phyloP scores from a whole-genome alignment of 805 yeast species.

The Torulaspora franciscae region DNA sequence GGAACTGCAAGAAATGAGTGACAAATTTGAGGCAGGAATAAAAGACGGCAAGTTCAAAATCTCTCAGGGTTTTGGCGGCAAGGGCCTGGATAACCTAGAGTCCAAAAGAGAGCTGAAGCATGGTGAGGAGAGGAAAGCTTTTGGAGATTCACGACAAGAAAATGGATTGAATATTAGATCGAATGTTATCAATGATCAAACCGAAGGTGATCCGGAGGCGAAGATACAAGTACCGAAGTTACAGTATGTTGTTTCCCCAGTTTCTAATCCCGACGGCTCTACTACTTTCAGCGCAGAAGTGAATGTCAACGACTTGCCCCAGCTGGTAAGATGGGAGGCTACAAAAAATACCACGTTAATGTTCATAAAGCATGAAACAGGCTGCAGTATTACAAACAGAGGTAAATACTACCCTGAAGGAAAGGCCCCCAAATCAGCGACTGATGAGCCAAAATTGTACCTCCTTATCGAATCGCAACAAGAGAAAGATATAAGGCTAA shows the following conservation, averaged over 20 bases:
- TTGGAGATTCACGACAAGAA: constrained; percentile 11
- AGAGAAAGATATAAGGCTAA: constrained; percentile 52
- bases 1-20: constrained; percentile 42
- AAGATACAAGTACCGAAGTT: constrained; percentile 36
- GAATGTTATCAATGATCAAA: constrained; percentile 12
- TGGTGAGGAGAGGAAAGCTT: constrained; percentile 19
- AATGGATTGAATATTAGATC: constrained; percentile 11
- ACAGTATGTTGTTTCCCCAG: constrained; percentile 49
- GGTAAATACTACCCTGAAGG: constrained; percentile 73
- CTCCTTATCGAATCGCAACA: constrained; percentile 71
- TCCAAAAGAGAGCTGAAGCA: constrained; percentile 36
- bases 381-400: constrained; percentile 72
- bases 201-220: constrained; percentile 14
- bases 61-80: constrained; percentile 86
- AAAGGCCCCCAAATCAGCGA: constrained; percentile 45
- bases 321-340: constrained; percentile 70
- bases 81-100: constrained; percentile 77
- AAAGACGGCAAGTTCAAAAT: constrained; percentile 61
- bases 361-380: constrained; percentile 63
- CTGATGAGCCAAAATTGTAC: constrained; percentile 69
- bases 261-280: constrained; percentile 51
- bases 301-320: constrained; percentile 81
- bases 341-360: constrained; percentile 60
- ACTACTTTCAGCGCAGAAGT: constrained; percentile 60
- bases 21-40: constrained; percentile 53